Conservation (phyloP, 2,329 filamentous ascomycete species). For the Cordyceps javanica region DNA sequence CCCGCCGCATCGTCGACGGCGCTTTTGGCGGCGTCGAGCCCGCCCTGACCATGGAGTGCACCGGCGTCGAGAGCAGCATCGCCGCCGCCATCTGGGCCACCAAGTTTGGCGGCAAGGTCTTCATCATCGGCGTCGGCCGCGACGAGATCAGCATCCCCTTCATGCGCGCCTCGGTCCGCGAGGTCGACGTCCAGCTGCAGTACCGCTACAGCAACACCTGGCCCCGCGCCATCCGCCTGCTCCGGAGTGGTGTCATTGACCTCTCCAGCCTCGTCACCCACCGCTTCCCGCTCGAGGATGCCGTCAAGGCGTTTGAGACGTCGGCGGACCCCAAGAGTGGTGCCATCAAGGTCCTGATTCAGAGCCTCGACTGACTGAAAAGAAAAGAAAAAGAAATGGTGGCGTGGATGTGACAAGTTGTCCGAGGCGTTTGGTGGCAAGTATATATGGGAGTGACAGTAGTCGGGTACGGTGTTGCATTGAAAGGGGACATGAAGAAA, state of each 20-base stretch:
- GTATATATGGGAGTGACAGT: no score
- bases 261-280: conserved; percentile 81
- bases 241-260: conserved; percentile 79
- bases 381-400: no score
- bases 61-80: conserved; percentile 87
- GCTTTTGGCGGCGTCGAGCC: conserved; percentile 76
- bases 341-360: conserved; percentile 97
- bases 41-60: conserved; percentile 81
- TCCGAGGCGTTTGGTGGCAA: not conserved
- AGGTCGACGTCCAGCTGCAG: conserved; percentile 94
- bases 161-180: conserved; percentile 83
- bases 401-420: not conserved
- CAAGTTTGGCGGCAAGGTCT: conserved; percentile 95
- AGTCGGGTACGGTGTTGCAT: no score
- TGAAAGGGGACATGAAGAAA: not conserved
- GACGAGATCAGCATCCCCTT: conserved; percentile 95
- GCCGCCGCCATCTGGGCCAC: conserved; percentile 79
- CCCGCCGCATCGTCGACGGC: conserved; percentile 52
- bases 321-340: conserved; percentile 83
- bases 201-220: conserved; percentile 96
- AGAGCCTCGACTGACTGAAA: conserved; percentile 53
- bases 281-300: conserved; percentile 78
- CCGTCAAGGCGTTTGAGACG: conserved; percentile 82
- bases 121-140: conserved; percentile 91
- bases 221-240: conserved; percentile 84